Evolutionary conservation across 2,329 filamentous ascomycete species (phyloP), one percentile per base, ranked within the genome.

Genomic region (Emmonsiellopsis sp.): DNA sequence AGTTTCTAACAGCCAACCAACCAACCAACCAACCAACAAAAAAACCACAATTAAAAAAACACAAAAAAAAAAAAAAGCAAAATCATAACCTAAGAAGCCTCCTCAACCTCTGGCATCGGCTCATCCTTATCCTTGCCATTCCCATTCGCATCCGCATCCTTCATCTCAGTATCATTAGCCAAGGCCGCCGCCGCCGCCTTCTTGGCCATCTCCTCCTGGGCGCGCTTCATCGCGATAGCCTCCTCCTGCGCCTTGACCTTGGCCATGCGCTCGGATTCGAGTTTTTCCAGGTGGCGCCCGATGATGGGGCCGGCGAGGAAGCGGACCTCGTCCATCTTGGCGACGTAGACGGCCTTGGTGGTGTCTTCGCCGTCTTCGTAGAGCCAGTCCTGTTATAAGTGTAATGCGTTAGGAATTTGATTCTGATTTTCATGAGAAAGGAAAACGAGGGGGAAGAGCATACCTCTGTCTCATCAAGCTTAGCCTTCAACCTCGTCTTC

Each of bases 361-460:
- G 90, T 83, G 70, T 98, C 93, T 59, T 96, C 91, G 56, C 93
- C 93, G 53, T 97, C 93, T 52, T 96, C 92, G 72, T 97, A 97
- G 57, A 98, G 80, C 93, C 93, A 98, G 68, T 98, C 91, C 92
- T 97, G 59, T 1, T 50, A 31, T 2, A 8, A 13, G 4, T 27
- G 49, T 33, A 51, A 14, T 42, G 21, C 13, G 9, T n/a, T 14
- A 33, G 17, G 32, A 7, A 11, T 45, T 2, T 44, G 42, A 32
- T 5, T 13, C 17, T 27, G 21, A 10, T 31, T 27, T 31, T 39
- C 10, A 13, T 11, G 11, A 56, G 52, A 11, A 21, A 13, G 10
- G 42, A 5, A 21, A 31, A 31, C 11, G 13, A 46, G 31, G 48
- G 34, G 13, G 49, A 50, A 69, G 21, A 27, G 21, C 87, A 77